phyloP scores from a whole-genome alignment of 2,329 filamentous ascomycete species.

The Colletotrichum horii region DNA sequence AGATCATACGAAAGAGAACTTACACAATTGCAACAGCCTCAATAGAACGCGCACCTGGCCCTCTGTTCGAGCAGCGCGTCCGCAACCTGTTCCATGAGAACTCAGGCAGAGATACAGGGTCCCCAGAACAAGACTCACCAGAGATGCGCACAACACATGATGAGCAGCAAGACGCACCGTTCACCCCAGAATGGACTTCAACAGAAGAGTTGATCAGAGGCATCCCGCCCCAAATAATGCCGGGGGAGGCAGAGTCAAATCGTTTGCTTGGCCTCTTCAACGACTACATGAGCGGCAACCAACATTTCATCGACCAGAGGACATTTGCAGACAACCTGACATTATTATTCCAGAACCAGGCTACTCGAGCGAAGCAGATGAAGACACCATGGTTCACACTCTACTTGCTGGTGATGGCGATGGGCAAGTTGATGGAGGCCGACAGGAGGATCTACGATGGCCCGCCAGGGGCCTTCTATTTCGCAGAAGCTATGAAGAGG shows the following conservation, averaged over 20 bases:
- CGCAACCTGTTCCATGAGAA: slow-evolving; percentile 14
- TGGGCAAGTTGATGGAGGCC: slow-evolving; percentile 31
- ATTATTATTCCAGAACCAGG: slow-evolving; percentile 28
- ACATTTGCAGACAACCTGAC: slow-evolving; percentile 28
- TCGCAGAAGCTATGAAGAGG: slow-evolving; percentile 29
- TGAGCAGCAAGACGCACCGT: neutral
- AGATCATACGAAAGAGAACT: neutral
- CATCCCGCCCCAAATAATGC: slow-evolving; percentile 7
- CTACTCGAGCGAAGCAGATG: slow-evolving; percentile 21
- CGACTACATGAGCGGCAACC: slow-evolving; percentile 30
- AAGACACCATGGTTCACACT: slow-evolving; percentile 29
- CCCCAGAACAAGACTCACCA: neutral
- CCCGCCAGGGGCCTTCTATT: slow-evolving; percentile 28
- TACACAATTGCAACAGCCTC: neutral
- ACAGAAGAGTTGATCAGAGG: slow-evolving; percentile 17
- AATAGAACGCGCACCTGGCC: slow-evolving; percentile 14
- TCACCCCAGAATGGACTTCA: slow-evolving; percentile 15
- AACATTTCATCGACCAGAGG: slow-evolving; percentile 32
- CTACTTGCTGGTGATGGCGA: slow-evolving; percentile 33
- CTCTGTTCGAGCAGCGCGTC: slow-evolving; percentile 7
- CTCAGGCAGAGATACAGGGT: neutral
- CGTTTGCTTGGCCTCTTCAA: slow-evolving; percentile 27
- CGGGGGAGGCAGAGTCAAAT: slow-evolving; percentile 24
- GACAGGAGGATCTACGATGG: slow-evolving; percentile 21
- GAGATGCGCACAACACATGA: neutral